Base-by-base conservation (phyloP, 257 asterid species). In the Solanum ossicruentum region DNA sequence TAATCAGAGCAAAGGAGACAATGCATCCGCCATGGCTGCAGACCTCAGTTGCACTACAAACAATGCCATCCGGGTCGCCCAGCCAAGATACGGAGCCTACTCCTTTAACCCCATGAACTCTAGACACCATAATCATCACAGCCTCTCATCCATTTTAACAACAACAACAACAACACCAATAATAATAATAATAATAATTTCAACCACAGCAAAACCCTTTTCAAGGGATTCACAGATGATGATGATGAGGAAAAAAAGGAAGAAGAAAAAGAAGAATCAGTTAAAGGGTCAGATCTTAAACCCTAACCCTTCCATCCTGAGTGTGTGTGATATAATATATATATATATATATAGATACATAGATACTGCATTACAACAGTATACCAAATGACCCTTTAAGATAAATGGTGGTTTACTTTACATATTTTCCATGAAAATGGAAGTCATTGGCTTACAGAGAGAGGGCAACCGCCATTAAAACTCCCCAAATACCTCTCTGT, bases 41-140 rank as follows among this genome's bases (percentile, higher is more conserved):
- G 63, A 84, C 32, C 28, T 8, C 61, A 1, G 63, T 51, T 75
- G 47, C 82, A 77, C 47, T 13, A 26, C 45, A 18, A 77, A 8
- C 3, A 75, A 20, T 63, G 6, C 23, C n/a, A 18, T n/a, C 81
- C 49, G 83, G 77, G 75, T 81, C 32, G 85, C 88, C 85, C 78
- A 72, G 83, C 88, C 88, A 81, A 85, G 88, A 81, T 85, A 69
- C 82, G 57, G 71, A 49, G 21, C 39, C 39, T 21, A 61, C 63
- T 18, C 75, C 70, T 8, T 84, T 18, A 3, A 3, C 82, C 75
- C 23, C 15, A 78, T 39, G 84, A 77, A 77, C 63, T 77, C 82
- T 65, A 54, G 28, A n/a, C 72, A 32, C 20, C 36, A 60, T 65
- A 67, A 83, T 83, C 85, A 65, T 65, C 84, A 82, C 20, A 60